Evolutionary conservation across 179 eudicot genomes (phyloP).

Genomic region (Gypsophila paniculata): DNA sequence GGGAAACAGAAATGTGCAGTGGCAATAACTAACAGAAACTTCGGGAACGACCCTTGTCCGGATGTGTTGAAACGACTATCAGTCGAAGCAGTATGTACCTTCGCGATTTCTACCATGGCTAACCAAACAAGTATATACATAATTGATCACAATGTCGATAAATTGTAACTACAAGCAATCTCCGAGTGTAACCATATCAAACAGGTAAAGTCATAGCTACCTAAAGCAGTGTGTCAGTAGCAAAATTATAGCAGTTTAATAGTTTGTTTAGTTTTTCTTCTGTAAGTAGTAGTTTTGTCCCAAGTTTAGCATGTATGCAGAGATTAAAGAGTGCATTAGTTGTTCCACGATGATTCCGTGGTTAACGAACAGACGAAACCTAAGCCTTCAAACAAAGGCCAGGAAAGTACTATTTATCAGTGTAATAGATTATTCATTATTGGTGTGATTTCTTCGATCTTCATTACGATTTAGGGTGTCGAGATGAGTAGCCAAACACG

Average conservation of each 20-base stretch:
- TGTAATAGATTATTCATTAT: no score
- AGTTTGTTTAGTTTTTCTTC: conserved; percentile 13
- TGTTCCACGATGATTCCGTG: conserved; percentile 20
- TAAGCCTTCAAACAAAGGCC: conserved; percentile 10
- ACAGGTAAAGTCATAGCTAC: conserved; percentile 21
- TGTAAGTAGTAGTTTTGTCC: conserved; percentile 23
- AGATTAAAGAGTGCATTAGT: conserved; percentile 6
- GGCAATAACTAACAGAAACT: conserved; percentile 65
- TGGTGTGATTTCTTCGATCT: no score
- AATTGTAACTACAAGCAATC: conserved; percentile 12
- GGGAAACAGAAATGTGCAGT: conserved; percentile 74
- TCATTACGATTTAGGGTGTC: no score
- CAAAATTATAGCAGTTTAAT: conserved; percentile 15
- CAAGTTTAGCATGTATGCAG: conserved; percentile 20
- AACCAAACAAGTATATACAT: conserved; percentile 33
- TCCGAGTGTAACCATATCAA: conserved; percentile 27
- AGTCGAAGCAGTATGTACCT: conserved; percentile 78
- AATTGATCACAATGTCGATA: conserved; percentile 23
- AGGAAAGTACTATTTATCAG: no score
- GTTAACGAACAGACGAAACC: conserved; percentile 5
- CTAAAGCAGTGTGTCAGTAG: conserved; percentile 13
- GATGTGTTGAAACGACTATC: conserved; percentile 73
- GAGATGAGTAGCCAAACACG: no score
- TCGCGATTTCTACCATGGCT: conserved; percentile 25
- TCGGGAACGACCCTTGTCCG: conserved; percentile 88